phyloP scores from a whole-genome alignment of 352 stramenopile genomes.

The Pythium folliculosum region DNA sequence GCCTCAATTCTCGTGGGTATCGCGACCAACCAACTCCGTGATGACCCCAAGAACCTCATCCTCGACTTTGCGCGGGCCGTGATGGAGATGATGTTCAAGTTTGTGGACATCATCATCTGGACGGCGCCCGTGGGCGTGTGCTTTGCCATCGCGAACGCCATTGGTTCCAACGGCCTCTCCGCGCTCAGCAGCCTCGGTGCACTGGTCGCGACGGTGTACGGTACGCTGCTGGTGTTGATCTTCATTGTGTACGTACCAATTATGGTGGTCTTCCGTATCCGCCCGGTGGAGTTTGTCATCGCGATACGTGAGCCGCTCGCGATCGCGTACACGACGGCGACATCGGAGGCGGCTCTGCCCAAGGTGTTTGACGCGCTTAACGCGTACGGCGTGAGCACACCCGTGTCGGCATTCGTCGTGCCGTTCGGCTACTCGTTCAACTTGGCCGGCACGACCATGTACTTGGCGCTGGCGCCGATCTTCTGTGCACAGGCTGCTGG shows the following conservation, averaged over 20 bases:
- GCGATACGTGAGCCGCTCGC: constrained; percentile 54
- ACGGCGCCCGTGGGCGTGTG: constrained; percentile 58
- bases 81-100: constrained; percentile 73
- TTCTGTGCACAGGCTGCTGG: constrained; percentile 56
- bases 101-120: constrained; percentile 70
- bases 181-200: constrained; percentile 39
- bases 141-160: constrained; percentile 52
- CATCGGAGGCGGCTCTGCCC: constrained; percentile 36
- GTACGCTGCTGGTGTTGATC: constrained; percentile 50
- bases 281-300: constrained; percentile 40
- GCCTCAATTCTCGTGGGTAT: constrained; percentile 48
- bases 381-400: constrained; percentile 46
- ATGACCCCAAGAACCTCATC: constrained; percentile 41
- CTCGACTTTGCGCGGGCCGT: constrained; percentile 45
- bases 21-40: constrained; percentile 35
- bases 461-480: constrained; percentile 46
- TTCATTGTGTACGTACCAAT: constrained; percentile 43
- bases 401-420: constrained; percentile 57
- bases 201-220: constrained; percentile 50
- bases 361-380: constrained; percentile 59
- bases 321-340: constrained; percentile 47
- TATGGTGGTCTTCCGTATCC: constrained; percentile 50
- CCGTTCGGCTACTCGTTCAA: constrained; percentile 74
- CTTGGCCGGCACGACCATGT: constrained; percentile 51
- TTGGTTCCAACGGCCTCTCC: constrained; percentile 51